A percentile compares a stretch with the other conserved stretches of the same genome.
Conservation (phyloP, 2,329 filamentous ascomycete genomes). For the Pyrenochaeta sp. region DNA sequence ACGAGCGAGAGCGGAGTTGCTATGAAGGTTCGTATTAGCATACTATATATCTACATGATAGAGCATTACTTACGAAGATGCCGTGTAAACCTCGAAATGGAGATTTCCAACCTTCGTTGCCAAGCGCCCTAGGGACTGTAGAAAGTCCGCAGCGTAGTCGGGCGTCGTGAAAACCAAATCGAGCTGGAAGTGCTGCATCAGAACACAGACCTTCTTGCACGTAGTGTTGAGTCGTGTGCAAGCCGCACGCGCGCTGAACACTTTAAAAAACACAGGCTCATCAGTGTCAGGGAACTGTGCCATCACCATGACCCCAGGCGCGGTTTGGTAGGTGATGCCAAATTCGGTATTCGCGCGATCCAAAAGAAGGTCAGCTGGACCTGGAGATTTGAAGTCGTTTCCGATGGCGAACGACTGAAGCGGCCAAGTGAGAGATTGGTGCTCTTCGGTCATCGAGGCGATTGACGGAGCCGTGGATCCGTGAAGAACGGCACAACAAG, state of each 20-base stretch:
- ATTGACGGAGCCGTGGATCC: background rate
- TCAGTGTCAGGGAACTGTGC: conserved; percentile 17
- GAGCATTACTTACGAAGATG: conserved; percentile 11
- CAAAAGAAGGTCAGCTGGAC: conserved; percentile 6
- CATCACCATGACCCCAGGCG: background rate
- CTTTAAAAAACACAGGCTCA: conserved; percentile 26
- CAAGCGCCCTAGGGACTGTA: conserved; percentile 13
- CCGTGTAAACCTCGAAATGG: conserved; percentile 21
- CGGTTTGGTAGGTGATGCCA: conserved; percentile 16
- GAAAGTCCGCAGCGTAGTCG: conserved; percentile 15
- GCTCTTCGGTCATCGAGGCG: background rate
- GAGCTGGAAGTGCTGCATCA: conserved; percentile 22
- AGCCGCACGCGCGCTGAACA: conserved; percentile 15
- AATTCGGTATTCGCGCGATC: conserved; percentile 28
- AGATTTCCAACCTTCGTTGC: conserved; percentile 16
- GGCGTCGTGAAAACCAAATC: conserved; percentile 21
- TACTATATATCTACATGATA: background rate
- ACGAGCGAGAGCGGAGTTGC: conserved; percentile 8
- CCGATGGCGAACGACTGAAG: conserved; percentile 16
- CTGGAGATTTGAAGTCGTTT: conserved; percentile 13
- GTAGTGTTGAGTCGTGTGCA: conserved; percentile 14
- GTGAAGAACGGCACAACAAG: background rate
- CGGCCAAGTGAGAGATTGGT: conserved; percentile 10
- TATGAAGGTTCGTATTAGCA: background rate
- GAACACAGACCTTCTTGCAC: conserved; percentile 24